Evolutionary conservation across 1,284 basidiomycete genomes (phyloP), one percentile per base, ranked within the genome.

Genomic region (Chiua sp.): DNA sequence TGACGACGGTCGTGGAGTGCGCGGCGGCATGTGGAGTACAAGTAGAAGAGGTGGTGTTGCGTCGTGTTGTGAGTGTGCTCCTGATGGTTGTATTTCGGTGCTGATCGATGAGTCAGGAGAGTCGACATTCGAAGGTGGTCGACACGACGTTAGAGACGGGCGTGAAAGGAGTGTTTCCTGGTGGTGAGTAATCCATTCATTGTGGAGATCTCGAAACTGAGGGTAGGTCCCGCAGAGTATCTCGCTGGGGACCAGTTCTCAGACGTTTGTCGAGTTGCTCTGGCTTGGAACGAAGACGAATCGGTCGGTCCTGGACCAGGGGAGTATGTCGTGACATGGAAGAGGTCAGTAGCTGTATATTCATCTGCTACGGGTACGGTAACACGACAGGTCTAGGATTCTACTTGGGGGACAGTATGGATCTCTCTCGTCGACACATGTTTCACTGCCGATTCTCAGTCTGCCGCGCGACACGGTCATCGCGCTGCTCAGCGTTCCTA

Each of bases 261-360:
- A 35, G 79, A 86, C 33, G 66, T 82, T 15, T 87, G 85, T 64
- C 80, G 80, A 11, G 74, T 91, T 35, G 78, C 79, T 49, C 68
- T 87, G 59, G 71, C 78, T 4, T 64, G 75, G 18, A 75, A 74
- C 23, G 83, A 83, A 23, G 80, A 81, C n/a, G 68, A 76, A 22
- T 61, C 62, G 23, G 65, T 69, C 10, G 75, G 85, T 54, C 69
- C 76, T 8, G 80, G 80, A 15, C 85, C 86, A 0, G 91, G 87
- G 1, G 76, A 78, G 57, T 89, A 90, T 65, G 77, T 82, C 44
- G 70, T 93, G 30, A 75, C 69, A 8, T 94, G 92, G 92, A 78
- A 82, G 75, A 85, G 90, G 92, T 88, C 66, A 50, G 75, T 16
- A 4, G 52, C 26, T 42, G 16, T 15, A n/a, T n/a, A 35, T 46